phyloP scores from a whole-genome alignment of 345 rosid genomes.

The Populus euphratica region DNA sequence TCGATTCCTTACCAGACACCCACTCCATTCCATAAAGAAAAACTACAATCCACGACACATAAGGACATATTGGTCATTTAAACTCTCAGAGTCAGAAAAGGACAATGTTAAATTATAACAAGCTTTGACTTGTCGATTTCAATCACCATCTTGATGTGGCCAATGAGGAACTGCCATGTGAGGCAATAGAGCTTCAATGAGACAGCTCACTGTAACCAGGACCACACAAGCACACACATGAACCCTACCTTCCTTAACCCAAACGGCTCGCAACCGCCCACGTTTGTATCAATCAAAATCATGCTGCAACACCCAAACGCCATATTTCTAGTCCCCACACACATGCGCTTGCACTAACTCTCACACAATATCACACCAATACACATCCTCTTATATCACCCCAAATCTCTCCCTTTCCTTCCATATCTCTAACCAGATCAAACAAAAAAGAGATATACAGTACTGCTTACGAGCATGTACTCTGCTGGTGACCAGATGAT shows the following conservation, averaged over 20 bases:
- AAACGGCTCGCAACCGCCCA: constrained; percentile 66
- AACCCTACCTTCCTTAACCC: constrained; percentile 26
- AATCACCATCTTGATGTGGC: constrained; percentile 15
- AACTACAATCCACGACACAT: too few relatives aligned
- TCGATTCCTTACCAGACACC: too few relatives aligned
- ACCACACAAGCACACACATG: background rate
- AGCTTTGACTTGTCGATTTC: constrained; percentile 22
- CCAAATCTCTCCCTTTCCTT: background rate
- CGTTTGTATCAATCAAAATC: constrained; percentile 35
- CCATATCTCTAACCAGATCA: background rate
- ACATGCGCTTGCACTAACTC: constrained; percentile 31
- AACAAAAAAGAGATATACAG: background rate
- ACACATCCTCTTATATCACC: background rate
- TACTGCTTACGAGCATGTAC: constrained; percentile 16
- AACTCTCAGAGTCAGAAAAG: background rate
- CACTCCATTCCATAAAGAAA: too few relatives aligned
- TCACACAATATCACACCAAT: constrained; percentile 2
- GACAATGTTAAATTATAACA: background rate
- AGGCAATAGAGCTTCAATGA: background rate
- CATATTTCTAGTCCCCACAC: constrained; percentile 23
- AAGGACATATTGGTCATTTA: background rate
- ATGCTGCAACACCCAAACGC: constrained; percentile 17
- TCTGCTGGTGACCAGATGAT: constrained; percentile 3
- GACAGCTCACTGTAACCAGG: background rate
- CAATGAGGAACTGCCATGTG: constrained; percentile 28